A percentile compares a stretch with the other conserved stretches of the same genome.
Conservation (phyloP, 2,329 filamentous ascomycete genomes). For the Mariannaea elegans region DNA sequence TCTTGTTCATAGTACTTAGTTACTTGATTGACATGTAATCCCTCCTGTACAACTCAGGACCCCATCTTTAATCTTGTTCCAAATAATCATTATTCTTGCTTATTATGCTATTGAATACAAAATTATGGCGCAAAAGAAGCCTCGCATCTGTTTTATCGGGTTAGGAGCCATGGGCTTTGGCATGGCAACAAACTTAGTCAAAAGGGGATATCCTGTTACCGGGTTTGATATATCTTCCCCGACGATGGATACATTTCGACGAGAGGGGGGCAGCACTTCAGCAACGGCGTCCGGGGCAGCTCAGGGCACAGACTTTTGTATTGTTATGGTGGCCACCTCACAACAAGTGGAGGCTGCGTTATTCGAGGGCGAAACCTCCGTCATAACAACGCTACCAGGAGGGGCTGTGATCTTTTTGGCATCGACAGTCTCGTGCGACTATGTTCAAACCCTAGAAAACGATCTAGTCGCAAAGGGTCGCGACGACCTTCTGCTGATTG, state of each 20-base stretch:
- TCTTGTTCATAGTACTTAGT: no score
- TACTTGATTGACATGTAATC: no score
- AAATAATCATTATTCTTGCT: no score
- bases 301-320: not conserved
- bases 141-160: conserved; percentile 25
- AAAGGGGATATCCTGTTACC: conserved; percentile 1
- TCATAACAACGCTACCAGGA: not conserved
- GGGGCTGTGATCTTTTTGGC: conserved; percentile 14
- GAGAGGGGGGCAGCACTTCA: not conserved
- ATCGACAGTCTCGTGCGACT: conserved; percentile 11
- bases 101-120: no score
- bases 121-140: no score
- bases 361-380: not conserved
- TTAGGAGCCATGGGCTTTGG: conserved; percentile 28
- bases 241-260: conserved; percentile 1
- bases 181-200: conserved; percentile 20
- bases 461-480: not conserved
- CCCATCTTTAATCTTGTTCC: no score
- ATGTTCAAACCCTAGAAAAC: not conserved
- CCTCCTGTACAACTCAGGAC: no score
- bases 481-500: conserved; percentile 45
- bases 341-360: conserved; percentile 14
- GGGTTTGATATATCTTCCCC: conserved; percentile 18
- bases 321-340: conserved; percentile 24
- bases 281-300: not conserved